These are phyloP conservation scores for Cryptosporidium viatorum DNA, from an alignment of 169 alveolate genomes.

Conservation along the genomic window DNA sequence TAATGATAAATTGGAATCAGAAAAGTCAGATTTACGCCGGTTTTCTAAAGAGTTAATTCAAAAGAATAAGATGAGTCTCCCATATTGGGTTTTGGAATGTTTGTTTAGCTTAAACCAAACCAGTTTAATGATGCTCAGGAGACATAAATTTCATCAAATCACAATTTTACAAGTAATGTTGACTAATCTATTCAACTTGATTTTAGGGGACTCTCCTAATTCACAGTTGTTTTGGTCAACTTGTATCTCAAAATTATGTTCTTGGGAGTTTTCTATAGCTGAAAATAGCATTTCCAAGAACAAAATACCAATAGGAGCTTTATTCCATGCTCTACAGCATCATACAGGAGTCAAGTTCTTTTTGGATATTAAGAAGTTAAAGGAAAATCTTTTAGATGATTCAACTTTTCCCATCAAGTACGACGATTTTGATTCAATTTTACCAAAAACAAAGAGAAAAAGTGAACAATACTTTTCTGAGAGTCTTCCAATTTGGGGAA, in stretches of 20 bases:
- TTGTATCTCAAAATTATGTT: constrained; percentile 61
- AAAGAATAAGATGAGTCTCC: constrained; percentile 24
- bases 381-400: constrained; percentile 27
- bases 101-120: constrained; percentile 47
- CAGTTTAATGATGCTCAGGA: constrained; percentile 15
- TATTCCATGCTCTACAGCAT: constrained; percentile 22
- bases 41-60: constrained; percentile 9
- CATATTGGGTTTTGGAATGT: constrained; percentile 67
- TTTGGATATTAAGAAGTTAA: constrained; percentile 41
- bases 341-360: constrained; percentile 65
- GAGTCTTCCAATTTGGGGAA: constrained; percentile 72
- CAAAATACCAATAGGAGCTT: constrained; percentile 68
- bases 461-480: constrained; percentile 60
- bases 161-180: constrained; percentile 58
- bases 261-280: constrained; percentile 41
- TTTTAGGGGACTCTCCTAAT: constrained; percentile 69
- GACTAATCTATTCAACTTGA: constrained; percentile 52
- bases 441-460: constrained; percentile 48
- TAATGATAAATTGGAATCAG: not conserved
- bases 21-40: not conserved
- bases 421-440: constrained; percentile 41
- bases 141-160: constrained; percentile 55
- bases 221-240: constrained; percentile 70
- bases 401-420: constrained; percentile 55
- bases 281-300: constrained; percentile 58